Evolutionary conservation across 495 filamentous ascomycete species (phyloP).

Genomic region (Stereocaulon alpinum): DNA sequence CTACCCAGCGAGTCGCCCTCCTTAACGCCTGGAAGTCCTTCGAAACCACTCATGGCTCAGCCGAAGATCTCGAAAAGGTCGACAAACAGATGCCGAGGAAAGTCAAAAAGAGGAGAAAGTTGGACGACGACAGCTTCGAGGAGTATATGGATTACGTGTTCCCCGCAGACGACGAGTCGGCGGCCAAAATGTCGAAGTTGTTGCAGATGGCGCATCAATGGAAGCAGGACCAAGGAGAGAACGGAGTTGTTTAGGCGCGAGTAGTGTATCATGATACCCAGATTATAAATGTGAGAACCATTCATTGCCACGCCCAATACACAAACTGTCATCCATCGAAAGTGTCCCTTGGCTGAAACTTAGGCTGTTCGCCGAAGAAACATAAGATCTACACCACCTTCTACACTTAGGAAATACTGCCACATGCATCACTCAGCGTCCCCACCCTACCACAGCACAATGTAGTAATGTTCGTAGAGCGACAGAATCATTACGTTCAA

Average conservation of each 20-base stretch:
- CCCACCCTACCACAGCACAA: too few species aligned
- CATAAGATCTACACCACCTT: too few species aligned
- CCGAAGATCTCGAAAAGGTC: slow-evolving; percentile 71
- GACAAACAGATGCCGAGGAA: slow-evolving; percentile 87
- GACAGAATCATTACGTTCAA: too few species aligned
- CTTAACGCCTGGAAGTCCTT: slow-evolving; percentile 88
- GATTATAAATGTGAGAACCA: neutral
- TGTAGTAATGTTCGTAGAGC: too few species aligned
- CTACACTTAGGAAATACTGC: too few species aligned
- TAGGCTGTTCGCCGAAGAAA: too few species aligned
- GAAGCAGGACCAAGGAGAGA: slow-evolving; percentile 55
- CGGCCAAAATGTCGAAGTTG: slow-evolving; percentile 72
- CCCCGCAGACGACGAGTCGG: slow-evolving; percentile 87
- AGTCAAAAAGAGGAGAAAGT: slow-evolving; percentile 86
- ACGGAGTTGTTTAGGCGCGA: neutral
- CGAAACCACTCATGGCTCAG: slow-evolving; percentile 70
- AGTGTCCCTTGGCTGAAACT: too few species aligned
- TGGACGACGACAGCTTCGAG: slow-evolving; percentile 93
- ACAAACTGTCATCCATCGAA: too few species aligned
- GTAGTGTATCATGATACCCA: neutral
- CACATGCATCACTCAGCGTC: too few species aligned
- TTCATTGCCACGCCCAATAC: too few species aligned
- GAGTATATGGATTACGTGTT: slow-evolving; percentile 97
- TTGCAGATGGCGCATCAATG: slow-evolving; percentile 77
- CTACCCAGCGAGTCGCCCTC: slow-evolving; percentile 59